These are phyloP conservation scores for Endothia cerciana DNA, from an alignment of 2,329 filamentous ascomycete species.

Conservation along the genomic window DNA sequence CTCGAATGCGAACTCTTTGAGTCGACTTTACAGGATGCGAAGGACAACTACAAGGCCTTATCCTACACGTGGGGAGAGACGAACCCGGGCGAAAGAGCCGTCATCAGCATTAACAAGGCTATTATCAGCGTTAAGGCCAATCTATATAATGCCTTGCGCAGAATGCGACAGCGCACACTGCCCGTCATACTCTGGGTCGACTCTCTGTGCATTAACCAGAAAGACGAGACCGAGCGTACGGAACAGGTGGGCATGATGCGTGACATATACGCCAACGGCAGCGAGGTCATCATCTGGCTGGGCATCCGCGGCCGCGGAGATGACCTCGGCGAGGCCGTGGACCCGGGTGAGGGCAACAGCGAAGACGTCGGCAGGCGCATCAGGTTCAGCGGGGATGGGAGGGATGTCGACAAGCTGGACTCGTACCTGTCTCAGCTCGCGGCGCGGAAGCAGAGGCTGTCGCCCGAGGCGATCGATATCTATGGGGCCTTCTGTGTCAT, in stretches of 20 bases:
- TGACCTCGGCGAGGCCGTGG: background rate
- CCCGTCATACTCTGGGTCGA: constrained; percentile 7
- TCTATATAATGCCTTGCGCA: constrained; percentile 10
- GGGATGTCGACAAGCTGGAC: constrained; percentile 5
- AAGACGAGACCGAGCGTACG: constrained; percentile 1
- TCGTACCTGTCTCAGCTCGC: background rate
- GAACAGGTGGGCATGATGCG: constrained; percentile 16
- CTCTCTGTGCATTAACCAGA: constrained; percentile 10
- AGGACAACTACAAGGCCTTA: constrained; percentile 7
- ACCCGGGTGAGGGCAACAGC: background rate
- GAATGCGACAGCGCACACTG: background rate
- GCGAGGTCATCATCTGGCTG: constrained; percentile 19
- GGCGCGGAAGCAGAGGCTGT: background rate
- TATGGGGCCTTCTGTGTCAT: constrained; percentile 16
- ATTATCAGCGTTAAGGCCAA: background rate
- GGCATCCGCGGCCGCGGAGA: background rate
- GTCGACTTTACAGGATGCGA: background rate
- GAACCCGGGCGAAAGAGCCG: background rate
- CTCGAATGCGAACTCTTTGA: background rate
- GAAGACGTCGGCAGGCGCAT: background rate
- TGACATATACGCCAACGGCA: constrained; percentile 12
- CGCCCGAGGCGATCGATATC: background rate
- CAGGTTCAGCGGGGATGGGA: constrained; percentile 11
- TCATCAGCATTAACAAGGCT: background rate
- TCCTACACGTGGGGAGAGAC: constrained; percentile 14